Evolutionary conservation across 2,329 filamentous ascomycete genomes (phyloP), one percentile per base, ranked within the genome.

Genomic region (Zasmidium cellare): DNA sequence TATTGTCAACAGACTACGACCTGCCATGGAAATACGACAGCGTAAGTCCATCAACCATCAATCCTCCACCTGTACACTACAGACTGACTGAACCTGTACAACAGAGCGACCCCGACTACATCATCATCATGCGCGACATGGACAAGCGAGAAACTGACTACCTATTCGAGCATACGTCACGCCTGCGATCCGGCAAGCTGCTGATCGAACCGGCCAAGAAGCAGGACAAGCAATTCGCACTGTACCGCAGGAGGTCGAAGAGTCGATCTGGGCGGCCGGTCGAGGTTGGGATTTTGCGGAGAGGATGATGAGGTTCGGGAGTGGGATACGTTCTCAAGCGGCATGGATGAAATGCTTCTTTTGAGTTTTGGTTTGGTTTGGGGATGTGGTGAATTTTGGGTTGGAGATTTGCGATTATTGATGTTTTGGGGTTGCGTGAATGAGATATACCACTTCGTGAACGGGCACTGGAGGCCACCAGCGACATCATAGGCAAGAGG

Each of bases 61-160:
- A 23, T 51, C 49, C 18, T 44, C 1, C 7, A 41, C 46, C 24
- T 52, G 51, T 56, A 23, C 51, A 55, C 48, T 57, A 28, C 25
- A 53, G 47, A 41, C 58, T 57, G 31, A 63, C 63, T 53, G n/a
- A n/a, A n/a, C 53, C 46, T 28, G 45, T 41, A 19, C 28, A 22
- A 52, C 63, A 78, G 77, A 50, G 56, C 66, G 75, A 81, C 64
- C 70, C 72, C 9, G 74, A 79, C 55, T 81, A 76, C 70, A 76
- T 80, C 67, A 78, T 81, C 65, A 77, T 81, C 57, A 71, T 80
- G 11, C 75, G 76, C 52, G 79, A 81, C 59, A 78, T 81, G 74
- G 75, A 76, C 62, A 73, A 75, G 49, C 70, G 72, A 55, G 78
- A 80, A 53, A 81, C 78, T 3, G 77, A 81, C 45, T 71, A 80